These are phyloP conservation scores for Talaromyces sp. DNA, from an alignment of 2,329 filamentous ascomycete genomes.

Conservation along the genomic window DNA sequence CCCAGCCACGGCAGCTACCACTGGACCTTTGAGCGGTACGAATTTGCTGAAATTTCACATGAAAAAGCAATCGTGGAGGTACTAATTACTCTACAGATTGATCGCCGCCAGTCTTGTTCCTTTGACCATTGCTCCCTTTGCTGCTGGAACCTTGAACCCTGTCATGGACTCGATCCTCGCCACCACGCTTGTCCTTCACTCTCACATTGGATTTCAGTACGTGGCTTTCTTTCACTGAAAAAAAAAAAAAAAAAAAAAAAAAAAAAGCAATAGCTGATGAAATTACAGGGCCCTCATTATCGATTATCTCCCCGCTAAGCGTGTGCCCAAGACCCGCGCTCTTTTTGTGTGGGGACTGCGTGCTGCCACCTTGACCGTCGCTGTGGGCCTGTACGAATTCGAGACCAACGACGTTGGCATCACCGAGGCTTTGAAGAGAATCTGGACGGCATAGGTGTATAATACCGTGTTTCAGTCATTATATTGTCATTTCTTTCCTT, in stretches of 20 bases:
- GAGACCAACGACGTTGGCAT: constrained; percentile 98
- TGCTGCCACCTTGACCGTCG: constrained; percentile 70
- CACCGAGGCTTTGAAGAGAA: constrained; percentile 78
- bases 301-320: constrained; percentile 78
- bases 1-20: constrained; percentile 92
- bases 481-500: constrained; percentile 5
- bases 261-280: neutral
- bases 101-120: constrained; percentile 78
- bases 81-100: constrained; percentile 45
- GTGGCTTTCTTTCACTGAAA: no score
- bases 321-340: constrained; percentile 63
- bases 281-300: constrained; percentile 61
- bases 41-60: constrained; percentile 1
- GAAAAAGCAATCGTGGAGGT: neutral
- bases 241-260: no score
- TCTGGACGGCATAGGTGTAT: constrained; percentile 68
- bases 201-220: constrained; percentile 89
- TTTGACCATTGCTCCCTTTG: constrained; percentile 84
- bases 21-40: constrained; percentile 84
- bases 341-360: constrained; percentile 74
- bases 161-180: constrained; percentile 80
- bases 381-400: constrained; percentile 91
- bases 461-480: neutral
- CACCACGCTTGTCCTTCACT: constrained; percentile 79
- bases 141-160: constrained; percentile 85